Conservation (phyloP, 768 basidiomycete species). For the Amanita jacksonii region DNA sequence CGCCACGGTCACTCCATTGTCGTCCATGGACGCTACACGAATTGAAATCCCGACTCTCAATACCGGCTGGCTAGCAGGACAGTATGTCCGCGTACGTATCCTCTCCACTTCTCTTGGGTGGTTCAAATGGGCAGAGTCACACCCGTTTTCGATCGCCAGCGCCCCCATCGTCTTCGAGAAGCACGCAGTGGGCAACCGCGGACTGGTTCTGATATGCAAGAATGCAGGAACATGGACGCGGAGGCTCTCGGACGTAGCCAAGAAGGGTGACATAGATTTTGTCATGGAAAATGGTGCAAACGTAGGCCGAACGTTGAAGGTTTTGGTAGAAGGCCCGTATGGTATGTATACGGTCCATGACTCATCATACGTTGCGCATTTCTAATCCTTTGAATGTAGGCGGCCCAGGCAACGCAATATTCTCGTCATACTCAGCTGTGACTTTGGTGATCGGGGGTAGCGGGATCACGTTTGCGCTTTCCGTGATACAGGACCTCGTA, state of each 20-base stretch:
- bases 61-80: constrained; percentile 51
- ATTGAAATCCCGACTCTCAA: constrained; percentile 35
- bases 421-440: constrained; percentile 39
- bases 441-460: constrained; percentile 48
- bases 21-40: constrained; percentile 36
- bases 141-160: constrained; percentile 55
- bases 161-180: constrained; percentile 9
- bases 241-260: constrained; percentile 28
- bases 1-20: constrained; percentile 36
- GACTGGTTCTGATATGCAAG: constrained; percentile 42
- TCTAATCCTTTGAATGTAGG: no score
- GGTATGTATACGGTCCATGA: neutral
- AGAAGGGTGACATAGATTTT: constrained; percentile 8
- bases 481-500: constrained; percentile 40
- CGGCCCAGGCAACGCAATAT: constrained; percentile 33
- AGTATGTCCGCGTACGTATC: constrained; percentile 49
- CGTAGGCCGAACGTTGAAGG: constrained; percentile 16
- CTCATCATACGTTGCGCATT: no score
- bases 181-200: constrained; percentile 18
- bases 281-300: constrained; percentile 8
- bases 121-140: constrained; percentile 33
- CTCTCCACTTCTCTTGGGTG: constrained; percentile 31
- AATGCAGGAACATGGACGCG: constrained; percentile 39
- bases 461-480: constrained; percentile 47
- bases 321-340: constrained; percentile 40